These are phyloP conservation scores for Agroathelia rolfsii DNA, from an alignment of 1,284 basidiomycete species.

Conservation along the genomic window DNA sequence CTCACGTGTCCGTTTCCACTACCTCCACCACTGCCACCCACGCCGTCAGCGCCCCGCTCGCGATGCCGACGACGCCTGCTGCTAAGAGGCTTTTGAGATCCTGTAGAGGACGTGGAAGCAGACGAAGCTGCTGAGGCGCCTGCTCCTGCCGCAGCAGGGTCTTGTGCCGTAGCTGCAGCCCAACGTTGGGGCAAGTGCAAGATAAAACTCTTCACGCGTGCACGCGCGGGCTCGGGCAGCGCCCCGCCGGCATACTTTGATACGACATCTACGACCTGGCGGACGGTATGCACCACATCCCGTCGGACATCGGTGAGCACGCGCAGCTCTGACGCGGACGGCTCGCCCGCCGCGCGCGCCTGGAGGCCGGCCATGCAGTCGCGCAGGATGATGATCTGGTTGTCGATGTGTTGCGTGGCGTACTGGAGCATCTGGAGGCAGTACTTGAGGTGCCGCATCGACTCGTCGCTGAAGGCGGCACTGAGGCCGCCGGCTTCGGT, in stretches of 20 bases:
- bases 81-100: constrained; percentile 22
- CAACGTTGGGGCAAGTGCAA: constrained; percentile 75
- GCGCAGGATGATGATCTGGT: constrained; percentile 76
- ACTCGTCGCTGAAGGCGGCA: constrained; percentile 83
- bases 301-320: constrained; percentile 66
- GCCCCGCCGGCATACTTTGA: constrained; percentile 78
- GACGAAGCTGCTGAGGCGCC: constrained; percentile 13
- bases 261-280: constrained; percentile 83
- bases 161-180: constrained; percentile 33
- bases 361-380: constrained; percentile 72
- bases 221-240: constrained; percentile 75
- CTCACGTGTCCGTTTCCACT: constrained; percentile 10
- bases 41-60: not conserved
- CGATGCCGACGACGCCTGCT: constrained; percentile 19
- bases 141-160: constrained; percentile 4
- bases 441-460: constrained; percentile 79
- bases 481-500: constrained; percentile 85
- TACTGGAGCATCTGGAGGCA: constrained; percentile 89
- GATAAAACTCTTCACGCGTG: constrained; percentile 72
- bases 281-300: constrained; percentile 79
- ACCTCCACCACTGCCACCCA: constrained; percentile 6
- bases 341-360: constrained; percentile 24
- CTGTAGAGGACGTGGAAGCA: constrained; percentile 2
- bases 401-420: constrained; percentile 81
- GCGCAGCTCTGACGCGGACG: constrained; percentile 38